phyloP scores from a whole-genome alignment of 306 rosid genomes.

The Trifolium pratense region DNA sequence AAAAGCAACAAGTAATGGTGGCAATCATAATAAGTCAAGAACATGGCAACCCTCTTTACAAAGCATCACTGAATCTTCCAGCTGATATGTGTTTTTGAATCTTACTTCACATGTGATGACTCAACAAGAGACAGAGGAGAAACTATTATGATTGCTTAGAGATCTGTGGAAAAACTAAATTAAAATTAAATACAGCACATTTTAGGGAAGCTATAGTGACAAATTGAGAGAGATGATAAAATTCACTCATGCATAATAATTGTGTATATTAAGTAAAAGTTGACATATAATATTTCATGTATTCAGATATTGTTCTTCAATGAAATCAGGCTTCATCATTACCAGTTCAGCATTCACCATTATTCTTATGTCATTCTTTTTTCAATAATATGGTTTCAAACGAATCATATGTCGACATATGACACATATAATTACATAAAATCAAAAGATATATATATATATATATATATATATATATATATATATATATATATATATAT shows the following conservation, averaged over 20 bases:
- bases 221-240: conserved; percentile 34
- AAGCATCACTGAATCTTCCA: conserved; percentile 76
- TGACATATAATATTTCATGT: conserved; percentile 52
- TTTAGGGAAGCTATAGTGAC: conserved; percentile 40
- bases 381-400: conserved; percentile 32
- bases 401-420: conserved; percentile 8
- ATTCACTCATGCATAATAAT: conserved; percentile 51
- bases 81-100: conserved; percentile 52
- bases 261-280: conserved; percentile 62
- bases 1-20: conserved; percentile 45
- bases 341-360: conserved; percentile 21
- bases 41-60: conserved; percentile 86
- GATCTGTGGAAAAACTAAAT: conserved; percentile 48
- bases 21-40: conserved; percentile 64
- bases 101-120: conserved; percentile 49
- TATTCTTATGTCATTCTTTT: conserved; percentile 12
- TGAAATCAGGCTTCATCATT: conserved; percentile 42
- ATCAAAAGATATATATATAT: conserved; percentile 37
- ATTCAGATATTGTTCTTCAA: conserved; percentile 42
- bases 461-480: too few relatives aligned
- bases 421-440: conserved; percentile 39
- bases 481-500: too few relatives aligned
- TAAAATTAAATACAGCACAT: conserved; percentile 30
- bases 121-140: not conserved
- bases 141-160: conserved; percentile 42